Conservation (phyloP, 495 filamentous ascomycete genomes). For the Lophiostoma macrostomum region DNA sequence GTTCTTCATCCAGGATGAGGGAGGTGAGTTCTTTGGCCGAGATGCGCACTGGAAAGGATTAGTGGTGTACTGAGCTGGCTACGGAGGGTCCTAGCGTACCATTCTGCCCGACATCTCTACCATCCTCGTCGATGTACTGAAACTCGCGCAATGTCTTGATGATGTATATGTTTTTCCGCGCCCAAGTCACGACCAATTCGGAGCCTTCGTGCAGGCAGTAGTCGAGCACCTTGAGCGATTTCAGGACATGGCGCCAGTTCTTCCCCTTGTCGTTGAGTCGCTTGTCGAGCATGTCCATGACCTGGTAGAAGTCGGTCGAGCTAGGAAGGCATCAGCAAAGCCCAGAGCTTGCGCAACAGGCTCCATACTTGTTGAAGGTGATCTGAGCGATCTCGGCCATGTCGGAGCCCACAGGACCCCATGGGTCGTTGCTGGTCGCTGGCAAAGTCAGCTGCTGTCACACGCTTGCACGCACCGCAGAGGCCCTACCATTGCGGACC, state of each 20-base stretch:
- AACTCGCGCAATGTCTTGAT: slow-evolving; percentile 99
- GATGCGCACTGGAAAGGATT: slow-evolving; percentile 67
- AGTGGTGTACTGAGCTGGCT: slow-evolving; percentile 11
- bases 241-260: slow-evolving; percentile 98
- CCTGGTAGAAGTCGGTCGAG: slow-evolving; percentile 97
- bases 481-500: slow-evolving; percentile 71
- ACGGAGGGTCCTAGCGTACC: slow-evolving; percentile 51
- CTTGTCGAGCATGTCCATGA: slow-evolving; percentile 99
- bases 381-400: slow-evolving; percentile 98
- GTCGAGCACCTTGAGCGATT: slow-evolving; percentile 95
- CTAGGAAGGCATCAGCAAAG: slow-evolving; percentile 45
- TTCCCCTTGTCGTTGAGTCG: slow-evolving; percentile 99
- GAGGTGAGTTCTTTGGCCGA: slow-evolving; percentile 95
- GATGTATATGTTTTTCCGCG: slow-evolving; percentile 94
- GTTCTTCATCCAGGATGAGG: slow-evolving; percentile 92
- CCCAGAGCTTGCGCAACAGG: not conserved
- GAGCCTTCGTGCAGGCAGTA: slow-evolving; percentile 98
- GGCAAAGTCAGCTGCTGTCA: slow-evolving; percentile 27
- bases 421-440: slow-evolving; percentile 99
- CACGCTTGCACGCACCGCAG: not conserved
- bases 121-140: slow-evolving; percentile 90
- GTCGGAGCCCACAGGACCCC: slow-evolving; percentile 96
- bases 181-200: slow-evolving; percentile 96
- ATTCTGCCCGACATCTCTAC: slow-evolving; percentile 91
- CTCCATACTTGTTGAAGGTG: slow-evolving; percentile 85